phyloP scores from a whole-genome alignment of 352 stramenopile species.

The Phytopythium ostracodes region DNA sequence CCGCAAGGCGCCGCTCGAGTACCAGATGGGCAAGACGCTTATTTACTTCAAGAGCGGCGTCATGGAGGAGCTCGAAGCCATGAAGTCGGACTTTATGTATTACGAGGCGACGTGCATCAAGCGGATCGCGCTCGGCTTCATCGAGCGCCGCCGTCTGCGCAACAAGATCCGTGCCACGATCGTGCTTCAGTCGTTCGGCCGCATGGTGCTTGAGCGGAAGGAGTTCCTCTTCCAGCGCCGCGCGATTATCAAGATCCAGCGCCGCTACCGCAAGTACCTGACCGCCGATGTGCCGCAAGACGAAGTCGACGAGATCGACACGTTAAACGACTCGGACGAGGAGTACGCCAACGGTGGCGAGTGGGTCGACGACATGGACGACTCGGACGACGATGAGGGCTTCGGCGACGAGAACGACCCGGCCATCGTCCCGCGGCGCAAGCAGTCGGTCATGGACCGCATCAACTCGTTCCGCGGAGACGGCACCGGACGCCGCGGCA shows the following conservation, averaged over 20 bases:
- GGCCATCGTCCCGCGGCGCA: constrained; percentile 15
- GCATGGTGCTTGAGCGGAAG: constrained; percentile 71
- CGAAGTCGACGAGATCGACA: constrained; percentile 12
- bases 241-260: constrained; percentile 71
- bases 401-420: constrained; percentile 35
- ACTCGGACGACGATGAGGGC: constrained; percentile 49
- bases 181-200: constrained; percentile 75
- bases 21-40: constrained; percentile 92
- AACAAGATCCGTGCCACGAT: constrained; percentile 68
- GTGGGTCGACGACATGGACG: constrained; percentile 43
- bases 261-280: constrained; percentile 54
- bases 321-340: constrained; percentile 18
- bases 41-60: constrained; percentile 96
- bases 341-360: constrained; percentile 38
- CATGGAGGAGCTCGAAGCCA: constrained; percentile 92
- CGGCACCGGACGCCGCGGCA: constrained; percentile 42
- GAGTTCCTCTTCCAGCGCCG: constrained; percentile 71
- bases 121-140: constrained; percentile 74
- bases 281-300: constrained; percentile 23
- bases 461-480: constrained; percentile 56
- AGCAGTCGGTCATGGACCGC: constrained; percentile 52
- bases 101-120: constrained; percentile 86
- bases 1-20: constrained; percentile 80
- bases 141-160: constrained; percentile 64
- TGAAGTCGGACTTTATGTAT: constrained; percentile 92